phyloP scores from a whole-genome alignment of 495 filamentous ascomycete genomes.

The Xylaria venustula region DNA sequence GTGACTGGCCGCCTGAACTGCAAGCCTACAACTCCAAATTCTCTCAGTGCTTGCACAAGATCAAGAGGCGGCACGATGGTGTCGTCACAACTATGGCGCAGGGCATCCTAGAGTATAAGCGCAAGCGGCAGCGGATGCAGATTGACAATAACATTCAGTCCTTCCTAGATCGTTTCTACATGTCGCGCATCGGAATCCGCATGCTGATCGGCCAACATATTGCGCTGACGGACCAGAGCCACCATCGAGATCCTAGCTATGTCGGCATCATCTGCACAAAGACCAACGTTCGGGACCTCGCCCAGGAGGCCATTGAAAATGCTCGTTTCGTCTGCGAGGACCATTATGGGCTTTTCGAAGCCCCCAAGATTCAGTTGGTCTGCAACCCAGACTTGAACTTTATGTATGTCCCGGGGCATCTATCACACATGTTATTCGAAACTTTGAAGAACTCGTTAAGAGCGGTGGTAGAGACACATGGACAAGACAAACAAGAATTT shows the following conservation, averaged over 20 bases:
- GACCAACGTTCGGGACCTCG: conserved; percentile 93
- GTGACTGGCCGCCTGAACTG: conserved; percentile 92
- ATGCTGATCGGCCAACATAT: conserved; percentile 99
- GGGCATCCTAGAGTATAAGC: conserved; percentile 96
- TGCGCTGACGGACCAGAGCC: conserved; percentile 87
- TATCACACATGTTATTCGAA: conserved; percentile 99
- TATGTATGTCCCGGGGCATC: conserved; percentile 98
- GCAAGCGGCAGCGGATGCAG: conserved; percentile 93
- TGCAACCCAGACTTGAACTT: conserved; percentile 92
- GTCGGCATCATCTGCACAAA: conserved; percentile 99
- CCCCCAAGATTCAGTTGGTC: conserved; percentile 93
- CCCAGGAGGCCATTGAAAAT: conserved; percentile 96
- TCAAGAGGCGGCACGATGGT: conserved; percentile 93
- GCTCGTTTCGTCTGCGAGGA: conserved; percentile 98
- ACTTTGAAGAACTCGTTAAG: conserved; percentile 97
- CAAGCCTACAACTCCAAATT: conserved; percentile 93
- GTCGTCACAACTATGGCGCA: conserved; percentile 95
- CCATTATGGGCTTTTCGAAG: conserved; percentile 96
- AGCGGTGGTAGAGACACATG: conserved; percentile 94
- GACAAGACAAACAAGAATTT: conserved; percentile 91
- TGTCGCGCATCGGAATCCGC: conserved; percentile 98
- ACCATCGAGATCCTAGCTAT: conserved; percentile 83
- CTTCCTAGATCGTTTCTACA: conserved; percentile 98
- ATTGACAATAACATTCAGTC: conserved; percentile 95
- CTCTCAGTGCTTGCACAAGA: conserved; percentile 77